A percentile compares a stretch with the other conserved stretches of the same genome.
Evolutionary conservation across 2,329 filamentous ascomycete species (phyloP).

Genomic region (Colletotrichum brevisporum): DNA sequence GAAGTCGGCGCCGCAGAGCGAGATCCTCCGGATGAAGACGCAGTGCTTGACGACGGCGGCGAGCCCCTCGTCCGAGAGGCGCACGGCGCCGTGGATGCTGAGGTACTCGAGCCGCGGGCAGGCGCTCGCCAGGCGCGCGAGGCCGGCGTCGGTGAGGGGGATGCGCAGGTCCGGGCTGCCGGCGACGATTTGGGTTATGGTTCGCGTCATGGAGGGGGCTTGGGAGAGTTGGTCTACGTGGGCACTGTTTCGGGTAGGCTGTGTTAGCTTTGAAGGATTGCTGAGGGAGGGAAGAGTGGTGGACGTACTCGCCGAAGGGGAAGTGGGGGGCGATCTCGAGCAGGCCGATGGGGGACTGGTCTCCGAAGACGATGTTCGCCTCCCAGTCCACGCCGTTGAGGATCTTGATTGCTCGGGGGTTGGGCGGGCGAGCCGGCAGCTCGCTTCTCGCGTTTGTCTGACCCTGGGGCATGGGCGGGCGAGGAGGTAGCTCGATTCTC

Average conservation of each 20-base stretch:
- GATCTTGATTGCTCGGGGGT: no score
- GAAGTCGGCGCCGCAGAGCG: conserved; percentile 10
- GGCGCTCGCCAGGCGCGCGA: not conserved
- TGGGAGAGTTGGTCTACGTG: conserved; percentile 1
- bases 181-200: conserved; percentile 9
- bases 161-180: not conserved
- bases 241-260: not conserved
- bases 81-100: conserved; percentile 9
- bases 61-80: not conserved
- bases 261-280: not conserved
- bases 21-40: not conserved
- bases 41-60: not conserved
- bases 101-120: conserved; percentile 1
- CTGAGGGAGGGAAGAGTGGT: not conserved
- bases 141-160: not conserved
- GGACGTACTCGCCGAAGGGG: not conserved
- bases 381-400: no score
- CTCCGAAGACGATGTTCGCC: no score
- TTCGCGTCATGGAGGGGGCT: not conserved
- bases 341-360: no score
- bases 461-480: no score
- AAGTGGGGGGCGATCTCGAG: not conserved
- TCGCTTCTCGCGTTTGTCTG: no score
- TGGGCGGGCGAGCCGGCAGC: no score
- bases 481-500: no score